Evolutionary conservation across 2,329 filamentous ascomycete genomes (phyloP).

Genomic region (Colletotrichum brevisporum): DNA sequence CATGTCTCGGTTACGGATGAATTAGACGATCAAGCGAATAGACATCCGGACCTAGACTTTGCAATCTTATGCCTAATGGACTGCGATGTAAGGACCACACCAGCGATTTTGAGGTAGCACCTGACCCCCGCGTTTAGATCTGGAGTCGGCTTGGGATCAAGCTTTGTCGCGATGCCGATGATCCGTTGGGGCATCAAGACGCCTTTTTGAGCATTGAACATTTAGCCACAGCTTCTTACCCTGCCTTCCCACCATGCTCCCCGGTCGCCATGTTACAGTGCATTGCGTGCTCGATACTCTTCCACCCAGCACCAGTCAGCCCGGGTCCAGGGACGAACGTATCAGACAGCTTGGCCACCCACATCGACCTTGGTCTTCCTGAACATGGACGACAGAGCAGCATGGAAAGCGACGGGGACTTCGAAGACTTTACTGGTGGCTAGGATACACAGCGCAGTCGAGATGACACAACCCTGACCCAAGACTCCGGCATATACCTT

Average conservation of each 20-base stretch:
- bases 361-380: not conserved
- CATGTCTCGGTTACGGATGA: constrained; percentile 12
- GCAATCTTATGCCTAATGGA: not conserved
- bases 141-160: constrained; percentile 35
- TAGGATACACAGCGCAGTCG: constrained; percentile 7
- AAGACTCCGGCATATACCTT: constrained; percentile 25
- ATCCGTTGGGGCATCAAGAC: not conserved
- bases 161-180: not conserved
- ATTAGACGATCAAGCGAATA: not conserved
- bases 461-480: constrained; percentile 2
- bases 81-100: constrained; percentile 8
- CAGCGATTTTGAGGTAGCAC: not conserved
- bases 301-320: constrained; percentile 8
- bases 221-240: constrained; percentile 49
- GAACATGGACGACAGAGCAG: not conserved
- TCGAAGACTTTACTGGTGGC: not conserved
- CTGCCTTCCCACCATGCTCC: constrained; percentile 47
- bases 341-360: not conserved
- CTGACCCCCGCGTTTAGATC: constrained; percentile 7
- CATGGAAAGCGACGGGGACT: not conserved
- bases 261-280: constrained; percentile 45
- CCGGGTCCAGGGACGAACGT: too few species aligned
- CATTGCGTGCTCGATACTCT: constrained; percentile 29
- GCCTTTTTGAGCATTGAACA: constrained; percentile 55
- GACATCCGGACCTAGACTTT: not conserved